Base-by-base conservation (phyloP, 2,329 filamentous ascomycete genomes). In the Pseudonectria foliicola region DNA sequence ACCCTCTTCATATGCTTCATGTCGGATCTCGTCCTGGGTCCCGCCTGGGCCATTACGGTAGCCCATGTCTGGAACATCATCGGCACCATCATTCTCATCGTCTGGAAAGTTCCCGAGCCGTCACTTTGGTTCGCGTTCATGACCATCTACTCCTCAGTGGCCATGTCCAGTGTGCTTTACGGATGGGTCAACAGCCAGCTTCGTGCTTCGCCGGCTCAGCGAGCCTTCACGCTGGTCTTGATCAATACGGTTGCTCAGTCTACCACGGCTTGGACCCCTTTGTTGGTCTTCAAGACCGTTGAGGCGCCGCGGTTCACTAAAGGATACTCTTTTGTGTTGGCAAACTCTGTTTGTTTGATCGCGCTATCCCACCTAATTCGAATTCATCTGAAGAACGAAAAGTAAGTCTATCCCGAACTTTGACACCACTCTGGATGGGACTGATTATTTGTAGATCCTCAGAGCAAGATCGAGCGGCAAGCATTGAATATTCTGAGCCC, bases 131-230 rank as follows among this genome's bases (percentile, higher is more conserved):
- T 51, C 5, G 48, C 42, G 3, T 48, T 76, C 63, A 50, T 55
- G 16, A 71, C 66, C 0, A 68, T 62, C 0, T 75, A 70, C 45
- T 63, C 63, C 0, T 59, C 70, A 0, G 62, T 66, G 5, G 64
- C 72, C 1, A 66, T 76, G 56, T 73, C 71, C 0, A 72, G 67
- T 31, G 68, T 75, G 4, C 54, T 77, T 6, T 68, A 75, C 35
- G 71, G 72, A 3, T 76, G 72, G 70, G 64, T 73, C 4, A 77
- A 77, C 39, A 68, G 60, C 10, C 59, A 66, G 24, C 52, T 75
- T 3, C 61, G 63, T 14, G 57, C 63, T 13, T 64, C 64, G 2
- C 63, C 64, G 0, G 64, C 62, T 1, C 64, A 75, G 38, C 54
- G 73, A 6, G 60, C 70, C 0, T 63, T 75, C 32, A 67, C 63